Evolutionary conservation across 345 rosid species (phyloP).

Genomic region (Xanthoceras sorbifolium): DNA sequence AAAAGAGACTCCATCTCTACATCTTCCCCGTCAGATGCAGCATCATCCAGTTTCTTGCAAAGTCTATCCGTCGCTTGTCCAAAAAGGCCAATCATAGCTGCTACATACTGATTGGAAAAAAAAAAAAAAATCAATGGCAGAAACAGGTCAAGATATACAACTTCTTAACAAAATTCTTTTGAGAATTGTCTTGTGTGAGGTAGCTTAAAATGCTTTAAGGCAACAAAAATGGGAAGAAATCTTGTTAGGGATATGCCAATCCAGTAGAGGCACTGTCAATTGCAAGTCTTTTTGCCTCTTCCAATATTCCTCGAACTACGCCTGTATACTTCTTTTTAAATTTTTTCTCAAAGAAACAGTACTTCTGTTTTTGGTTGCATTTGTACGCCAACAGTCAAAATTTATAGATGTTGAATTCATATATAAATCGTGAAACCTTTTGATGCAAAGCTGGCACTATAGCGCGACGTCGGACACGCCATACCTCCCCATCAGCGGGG

Average conservation of each 20-base stretch:
- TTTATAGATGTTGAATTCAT: not conserved
- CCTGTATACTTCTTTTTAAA: not conserved
- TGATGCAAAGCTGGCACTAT: slow-evolving; percentile 93
- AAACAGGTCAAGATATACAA: not conserved
- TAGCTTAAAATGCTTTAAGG: not conserved
- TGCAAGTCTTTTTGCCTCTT: not conserved
- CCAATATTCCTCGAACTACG: not conserved
- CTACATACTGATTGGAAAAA: slow-evolving; percentile 62
- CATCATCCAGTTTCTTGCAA: slow-evolving; percentile 72
- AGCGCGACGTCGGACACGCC: slow-evolving; percentile 93
- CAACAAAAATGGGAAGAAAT: not conserved
- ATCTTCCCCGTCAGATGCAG: slow-evolving; percentile 77
- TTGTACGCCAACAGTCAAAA: not conserved
- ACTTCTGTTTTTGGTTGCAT: not conserved
- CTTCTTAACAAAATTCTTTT: not conserved
- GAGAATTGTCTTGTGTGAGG: not conserved
- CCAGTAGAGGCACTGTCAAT: not conserved
- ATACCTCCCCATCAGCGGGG: slow-evolving; percentile 94
- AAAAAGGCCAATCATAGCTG: slow-evolving; percentile 86
- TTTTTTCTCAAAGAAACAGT: not conserved
- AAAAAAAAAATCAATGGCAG: slow-evolving; percentile 1
- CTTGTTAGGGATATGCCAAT: not conserved
- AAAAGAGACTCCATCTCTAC: slow-evolving; percentile 97
- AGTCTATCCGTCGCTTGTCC: slow-evolving; percentile 88
- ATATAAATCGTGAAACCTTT: slow-evolving; percentile 48